These are phyloP conservation scores for Isoetes taiwanensis DNA, from an alignment of 75 land plant genomes.

Conservation along the genomic window DNA sequence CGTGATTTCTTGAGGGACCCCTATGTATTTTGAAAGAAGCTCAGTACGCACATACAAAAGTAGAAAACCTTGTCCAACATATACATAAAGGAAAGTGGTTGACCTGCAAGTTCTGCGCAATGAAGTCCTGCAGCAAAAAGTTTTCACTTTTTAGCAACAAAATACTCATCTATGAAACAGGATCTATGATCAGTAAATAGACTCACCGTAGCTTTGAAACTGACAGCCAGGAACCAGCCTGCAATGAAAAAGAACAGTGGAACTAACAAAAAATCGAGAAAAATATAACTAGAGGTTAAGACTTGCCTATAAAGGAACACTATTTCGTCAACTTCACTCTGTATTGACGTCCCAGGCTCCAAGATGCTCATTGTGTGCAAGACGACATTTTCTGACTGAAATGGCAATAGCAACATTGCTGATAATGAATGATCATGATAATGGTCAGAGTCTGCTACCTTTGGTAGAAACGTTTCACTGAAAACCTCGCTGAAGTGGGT, in stretches of 20 bases:
- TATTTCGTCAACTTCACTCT: constrained; percentile 41
- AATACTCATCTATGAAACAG: too few species aligned
- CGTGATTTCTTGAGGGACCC: constrained; percentile 16
- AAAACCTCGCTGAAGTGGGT: constrained; percentile 90
- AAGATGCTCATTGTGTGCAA: constrained; percentile 86
- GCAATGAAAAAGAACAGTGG: constrained; percentile 12
- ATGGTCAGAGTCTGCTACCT: constrained; percentile 25
- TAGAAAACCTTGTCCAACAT: too few species aligned
- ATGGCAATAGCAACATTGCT: background rate
- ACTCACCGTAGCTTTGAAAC: constrained; percentile 77
- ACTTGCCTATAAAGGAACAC: constrained; percentile 67
- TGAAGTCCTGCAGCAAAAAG: constrained; percentile 84
- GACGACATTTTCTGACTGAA: constrained; percentile 49
- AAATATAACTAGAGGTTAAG: background rate
- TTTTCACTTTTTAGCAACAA: too few species aligned
- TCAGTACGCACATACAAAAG: too few species aligned
- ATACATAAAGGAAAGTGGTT: background rate
- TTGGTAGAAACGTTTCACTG: constrained; percentile 34
- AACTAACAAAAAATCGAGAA: background rate
- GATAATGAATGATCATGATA: background rate
- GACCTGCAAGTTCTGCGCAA: constrained; percentile 92
- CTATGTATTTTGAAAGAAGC: too few species aligned
- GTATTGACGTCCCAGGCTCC: constrained; percentile 26
- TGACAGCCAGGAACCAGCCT: constrained; percentile 75
- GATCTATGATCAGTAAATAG: background rate